Evolutionary conservation across 257 asterid species (phyloP), one percentile per base, ranked within the genome.

Genomic region (Fraxinus pennsylvanica): DNA sequence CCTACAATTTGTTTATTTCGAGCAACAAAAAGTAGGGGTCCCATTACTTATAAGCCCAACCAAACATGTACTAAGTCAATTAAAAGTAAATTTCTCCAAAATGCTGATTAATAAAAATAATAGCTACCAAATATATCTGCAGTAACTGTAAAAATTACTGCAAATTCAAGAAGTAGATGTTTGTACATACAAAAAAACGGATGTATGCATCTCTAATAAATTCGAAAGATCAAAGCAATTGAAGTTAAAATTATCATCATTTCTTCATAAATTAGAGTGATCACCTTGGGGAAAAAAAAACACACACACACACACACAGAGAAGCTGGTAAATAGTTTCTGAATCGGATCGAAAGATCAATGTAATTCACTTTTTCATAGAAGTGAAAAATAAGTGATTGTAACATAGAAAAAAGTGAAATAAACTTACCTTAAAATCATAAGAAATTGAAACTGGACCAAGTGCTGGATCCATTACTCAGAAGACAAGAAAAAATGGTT

Each of bases 391-490:
- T 27, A 72, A 69, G 74, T 54, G 1, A 67, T 59, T 47, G 2
- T n/a, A 74, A 33, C 67, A 30, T 17, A 50, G 81, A 59, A 79
- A 73, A 81, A 68, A 74, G 66, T 69, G 54, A 1, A 72, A 39
- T 10, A 7, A 82, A 81, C 83, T 82, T 78, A 84, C 96, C 88
- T 87, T 83, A 66, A 79, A 86, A 79, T 85, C 87, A 65, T 66
- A 78, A 45, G 83, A 82, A 74, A 86, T 81, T 74, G 90, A 81
- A 75, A 21, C 82, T 74, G 93, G 84, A 76, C 78, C 81, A 76
- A 85, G 78, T 30, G 83, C 73, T 74, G 88, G 85, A 43, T 86
- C 96, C 96, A 89, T 90, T 39, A 76, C 79, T 77, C 76, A 59
- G 59, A 73, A 59, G 14, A 22, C 21, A 35, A 78, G 27, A 0